Evolutionary conservation across 306 rosid species (phyloP), one percentile per base, ranked within the genome.

Genomic region (Acmispon strigosus): DNA sequence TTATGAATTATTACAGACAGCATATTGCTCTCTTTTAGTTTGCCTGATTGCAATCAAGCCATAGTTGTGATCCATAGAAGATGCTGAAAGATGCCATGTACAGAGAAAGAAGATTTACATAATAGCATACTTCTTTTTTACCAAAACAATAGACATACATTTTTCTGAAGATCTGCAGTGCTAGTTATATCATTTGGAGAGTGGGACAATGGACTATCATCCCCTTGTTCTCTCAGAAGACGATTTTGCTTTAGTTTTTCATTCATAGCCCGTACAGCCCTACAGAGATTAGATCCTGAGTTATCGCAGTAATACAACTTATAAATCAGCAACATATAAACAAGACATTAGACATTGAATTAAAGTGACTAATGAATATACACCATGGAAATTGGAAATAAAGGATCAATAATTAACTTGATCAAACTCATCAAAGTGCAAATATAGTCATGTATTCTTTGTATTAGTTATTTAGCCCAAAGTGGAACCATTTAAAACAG

Each of bases 191-290:
- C 72, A 79, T 65, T 84, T 77, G 89, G 72, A 78, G 89, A 77
- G 65, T 78, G 82, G 70, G 84, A 55, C 70, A 82, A 72, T 11
- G 94, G 76, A 68, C 84, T 75, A 62, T 80, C 89, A 55, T 80
- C 89, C 36, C 81, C 89, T 36, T 65, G 88, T 71, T 78, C 94
- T 72, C 92, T 86, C 82, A 79, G 64, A 44, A 75, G 87, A 72
- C 91, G 92, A 71, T 89, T 84, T 85, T 94, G 98, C 92, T 90
- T 94, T 83, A 94, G 70, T 57, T 91, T 89, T 70, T 94, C 96
- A 85, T 83, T 94, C 99, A 94, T 94, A 17, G 96, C 97, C 18
- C 96, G 88, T 48, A 94, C 97, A 86, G 96, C 97, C 97, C 99
- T 94, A 75, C 71, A 32, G 65, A 51, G 69, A 79, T 70, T 73